Evolutionary conservation across 1,284 basidiomycete species (phyloP), one percentile per base, ranked within the genome.

Genomic region (Pseudozyma sp.): DNA sequence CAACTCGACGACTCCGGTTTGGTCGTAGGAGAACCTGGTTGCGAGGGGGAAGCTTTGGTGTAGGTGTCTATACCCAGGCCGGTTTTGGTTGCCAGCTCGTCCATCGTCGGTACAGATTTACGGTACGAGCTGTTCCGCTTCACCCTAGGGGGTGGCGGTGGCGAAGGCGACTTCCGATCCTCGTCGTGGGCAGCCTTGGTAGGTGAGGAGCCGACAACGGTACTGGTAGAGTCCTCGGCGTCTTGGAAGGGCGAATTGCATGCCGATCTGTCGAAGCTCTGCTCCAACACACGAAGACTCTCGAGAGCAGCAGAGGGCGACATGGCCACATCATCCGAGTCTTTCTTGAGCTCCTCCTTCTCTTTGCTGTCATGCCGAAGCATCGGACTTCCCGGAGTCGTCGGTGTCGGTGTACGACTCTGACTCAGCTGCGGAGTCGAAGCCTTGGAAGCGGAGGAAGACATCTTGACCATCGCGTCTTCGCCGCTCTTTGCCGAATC

Each of bases 61-160:
- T 4, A 14, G 35, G 10, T 37, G 35, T 24, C 16, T 39, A 68
- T 51, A 13, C 52, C 51, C 3, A 52, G 48, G 1, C 52, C 60
- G 9, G 44, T 54, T 8, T 30, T 43, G 29, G n/a, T 29, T 0
- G 5, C 7, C 11, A 69, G 55, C 16, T 64, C 48, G 24, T 53
- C 53, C 29, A 64, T 52, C 1, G 37, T 56, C 3, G 60, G 67
- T n/a, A 69, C 67, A 19, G 67, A 63, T 19, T 69, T 59, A 44
- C 67, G 60, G 45, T 63, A 69, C 16, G 60, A 60, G 43, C 60
- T 63, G 60, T 16, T 49, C 35, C 67, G 60, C 40, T 69, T 63
- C 19, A 14, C n/a, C 13, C n/a, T 42, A 16, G 24, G 24, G 4
- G 8, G 4, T 29, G n/a, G 30, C 3, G 45, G 34, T 1, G 47